phyloP scores from a whole-genome alignment of 2,329 filamentous ascomycete species.

The Neoarthrinium moseri region DNA sequence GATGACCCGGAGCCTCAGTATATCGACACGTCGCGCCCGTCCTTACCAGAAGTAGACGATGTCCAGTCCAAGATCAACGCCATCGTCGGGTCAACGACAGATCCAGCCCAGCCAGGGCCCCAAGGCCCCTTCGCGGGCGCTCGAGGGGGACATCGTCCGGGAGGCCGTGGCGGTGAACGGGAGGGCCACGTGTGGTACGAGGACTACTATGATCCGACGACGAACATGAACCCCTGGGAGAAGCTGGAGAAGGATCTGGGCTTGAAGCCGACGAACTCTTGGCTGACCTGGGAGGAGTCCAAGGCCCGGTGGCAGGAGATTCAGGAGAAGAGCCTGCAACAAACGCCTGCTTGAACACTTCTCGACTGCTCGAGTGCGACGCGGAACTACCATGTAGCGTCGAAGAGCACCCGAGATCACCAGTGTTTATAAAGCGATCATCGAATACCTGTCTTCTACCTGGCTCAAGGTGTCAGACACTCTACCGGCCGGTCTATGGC shows the following conservation, averaged over 20 bases:
- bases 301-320: constrained; percentile 13
- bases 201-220: constrained; percentile 67
- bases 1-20: constrained; percentile 26
- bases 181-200: constrained; percentile 56
- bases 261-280: constrained; percentile 42
- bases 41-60: constrained; percentile 11
- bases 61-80: constrained; percentile 25
- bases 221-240: constrained; percentile 73
- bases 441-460: too few relatives aligned
- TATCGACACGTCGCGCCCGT: constrained; percentile 30
- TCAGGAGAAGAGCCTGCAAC: not conserved
- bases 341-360: too few relatives aligned
- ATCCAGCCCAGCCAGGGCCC: not conserved
- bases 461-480: too few relatives aligned
- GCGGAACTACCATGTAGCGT: too few relatives aligned
- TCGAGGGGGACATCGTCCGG: constrained; percentile 12
- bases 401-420: too few relatives aligned
- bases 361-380: too few relatives aligned
- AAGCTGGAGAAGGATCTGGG: constrained; percentile 47
- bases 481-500: not conserved
- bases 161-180: constrained; percentile 30
- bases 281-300: constrained; percentile 37
- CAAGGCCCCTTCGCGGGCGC: constrained; percentile 5
- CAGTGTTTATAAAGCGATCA: too few relatives aligned
- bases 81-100: constrained; percentile 18